phyloP scores from a whole-genome alignment of 2,329 filamentous ascomycete species.

The Podosphaera leucotricha region DNA sequence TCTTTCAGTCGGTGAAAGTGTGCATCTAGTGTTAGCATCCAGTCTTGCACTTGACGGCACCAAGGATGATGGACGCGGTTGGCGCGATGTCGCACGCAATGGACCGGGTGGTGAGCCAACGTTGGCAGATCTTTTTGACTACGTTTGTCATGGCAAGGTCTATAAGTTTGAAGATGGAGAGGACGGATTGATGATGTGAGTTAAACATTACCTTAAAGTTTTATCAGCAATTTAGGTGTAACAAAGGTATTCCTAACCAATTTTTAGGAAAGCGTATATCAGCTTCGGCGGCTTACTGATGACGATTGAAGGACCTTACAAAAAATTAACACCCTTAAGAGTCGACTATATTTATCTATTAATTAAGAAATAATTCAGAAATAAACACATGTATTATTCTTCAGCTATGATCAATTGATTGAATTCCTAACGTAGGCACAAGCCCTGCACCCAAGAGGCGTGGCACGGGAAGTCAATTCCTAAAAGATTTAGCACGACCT shows the following conservation, averaged over 20 bases:
- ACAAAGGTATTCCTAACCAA: slow-evolving; percentile 2
- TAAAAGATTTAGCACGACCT: too few relatives aligned
- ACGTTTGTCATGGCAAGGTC: slow-evolving; percentile 72
- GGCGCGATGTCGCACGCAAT: slow-evolving; percentile 47
- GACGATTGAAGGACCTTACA: slow-evolving; percentile 79
- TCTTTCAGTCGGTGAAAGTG: slow-evolving; percentile 44
- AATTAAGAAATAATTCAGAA: slow-evolving; percentile 50
- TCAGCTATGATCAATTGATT: too few relatives aligned
- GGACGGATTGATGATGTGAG: slow-evolving; percentile 68
- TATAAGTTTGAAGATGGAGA: slow-evolving; percentile 66
- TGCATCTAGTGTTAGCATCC: slow-evolving; percentile 64
- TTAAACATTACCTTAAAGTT: slow-evolving; percentile 7
- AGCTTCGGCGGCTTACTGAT: slow-evolving; percentile 85
- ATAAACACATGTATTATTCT: not conserved
- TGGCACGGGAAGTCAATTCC: too few relatives aligned
- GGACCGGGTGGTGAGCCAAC: slow-evolving; percentile 30
- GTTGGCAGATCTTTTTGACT: slow-evolving; percentile 61
- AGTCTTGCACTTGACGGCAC: slow-evolving; percentile 69
- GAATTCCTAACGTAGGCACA: too few relatives aligned
- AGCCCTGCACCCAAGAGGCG: too few relatives aligned
- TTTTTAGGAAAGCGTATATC: slow-evolving; percentile 62
- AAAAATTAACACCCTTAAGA: slow-evolving; percentile 75
- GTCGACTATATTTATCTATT: slow-evolving; percentile 89
- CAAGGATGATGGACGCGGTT: slow-evolving; percentile 54
- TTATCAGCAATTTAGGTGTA: not conserved